Base-by-base conservation (phyloP, 2,329 filamentous ascomycete genomes). In the Metarhizium brunneum region DNA sequence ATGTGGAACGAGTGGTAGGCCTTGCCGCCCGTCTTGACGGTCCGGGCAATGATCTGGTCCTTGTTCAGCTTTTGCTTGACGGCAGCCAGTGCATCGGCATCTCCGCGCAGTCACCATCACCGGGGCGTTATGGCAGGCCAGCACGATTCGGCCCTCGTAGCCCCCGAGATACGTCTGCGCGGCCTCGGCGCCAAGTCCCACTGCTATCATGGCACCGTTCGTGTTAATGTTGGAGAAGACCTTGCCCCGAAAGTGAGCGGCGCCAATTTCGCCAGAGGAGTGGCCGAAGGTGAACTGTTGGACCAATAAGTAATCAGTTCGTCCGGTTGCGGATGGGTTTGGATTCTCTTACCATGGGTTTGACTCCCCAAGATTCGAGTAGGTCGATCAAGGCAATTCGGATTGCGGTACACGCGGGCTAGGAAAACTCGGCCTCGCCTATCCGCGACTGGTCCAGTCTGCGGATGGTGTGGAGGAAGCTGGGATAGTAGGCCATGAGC, bases 361-460 rank as follows among this genome's bases (percentile, higher is more conserved):
- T 54, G 7, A 74, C 53, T 3, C 63, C 63, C 59, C 65, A 66
- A 1, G 63, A 63, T 2, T 57, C 58, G 29, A 72, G 66, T 1
- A 71, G 54, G 14, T 69, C 64, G 4, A 72, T 65, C 2, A 73
- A 54, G 6, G 64, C 71, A n/a, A 72, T 64, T 54, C 74, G 68
- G 0, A 72, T 53, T 3, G 63, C 68, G 1, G 65, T 69, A 49
- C 68, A 65, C 1, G 61, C 57, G 0, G 68, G 58, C 55, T 73
- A 69, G 1, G 64, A 62, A 8, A 66, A 54, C 16, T 62, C 50
- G 1, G 67, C 40, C 45, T 57, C 52, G 29, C 42, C 30, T 16
- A 58, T 20, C 13, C 30, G 55, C 11, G 45, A 52, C 8, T n/a
- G 30, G 36, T 36, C 29, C 14, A 63, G 3, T 40, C 54, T 18